Evolutionary conservation across 148 eudicot genomes (phyloP).

Genomic region (Cornus kousa): DNA sequence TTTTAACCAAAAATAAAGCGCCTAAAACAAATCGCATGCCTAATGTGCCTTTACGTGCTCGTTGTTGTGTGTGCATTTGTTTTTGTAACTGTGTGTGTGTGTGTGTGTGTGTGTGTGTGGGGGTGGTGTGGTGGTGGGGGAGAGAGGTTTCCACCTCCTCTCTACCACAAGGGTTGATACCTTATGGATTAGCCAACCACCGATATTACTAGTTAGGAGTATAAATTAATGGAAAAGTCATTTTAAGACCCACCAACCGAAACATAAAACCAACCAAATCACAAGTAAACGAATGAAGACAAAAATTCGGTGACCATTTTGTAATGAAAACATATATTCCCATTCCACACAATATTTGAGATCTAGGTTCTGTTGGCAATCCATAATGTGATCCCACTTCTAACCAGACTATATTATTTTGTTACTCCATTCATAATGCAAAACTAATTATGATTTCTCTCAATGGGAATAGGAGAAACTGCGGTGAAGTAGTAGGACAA

Average conservation of each 20-base stretch:
- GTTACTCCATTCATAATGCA: neutral
- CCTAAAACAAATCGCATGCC: too few species aligned
- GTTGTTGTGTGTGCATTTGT: too few species aligned
- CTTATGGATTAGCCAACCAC: conserved; percentile 27
- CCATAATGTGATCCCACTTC: neutral
- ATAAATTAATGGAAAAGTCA: neutral
- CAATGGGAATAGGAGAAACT: too few species aligned
- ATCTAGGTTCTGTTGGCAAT: neutral
- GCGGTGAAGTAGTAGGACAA: too few species aligned
- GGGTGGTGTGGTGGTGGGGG: neutral
- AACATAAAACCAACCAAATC: neutral
- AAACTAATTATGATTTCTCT: neutral
- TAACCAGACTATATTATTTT: neutral
- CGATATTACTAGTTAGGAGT: neutral
- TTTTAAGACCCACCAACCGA: neutral
- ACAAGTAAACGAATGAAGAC: conserved; percentile 18
- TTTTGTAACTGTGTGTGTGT: too few species aligned
- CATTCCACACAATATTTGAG: neutral
- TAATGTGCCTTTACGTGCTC: too few species aligned
- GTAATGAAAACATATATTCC: conserved; percentile 14
- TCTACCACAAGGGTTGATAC: conserved; percentile 35
- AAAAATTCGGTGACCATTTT: conserved; percentile 1
- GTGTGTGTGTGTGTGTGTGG: neutral
- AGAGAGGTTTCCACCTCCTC: neutral
- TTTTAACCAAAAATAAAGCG: too few species aligned